phyloP scores from a whole-genome alignment of 192 early-diverging fungal species.

The Podochytrium sp. region DNA sequence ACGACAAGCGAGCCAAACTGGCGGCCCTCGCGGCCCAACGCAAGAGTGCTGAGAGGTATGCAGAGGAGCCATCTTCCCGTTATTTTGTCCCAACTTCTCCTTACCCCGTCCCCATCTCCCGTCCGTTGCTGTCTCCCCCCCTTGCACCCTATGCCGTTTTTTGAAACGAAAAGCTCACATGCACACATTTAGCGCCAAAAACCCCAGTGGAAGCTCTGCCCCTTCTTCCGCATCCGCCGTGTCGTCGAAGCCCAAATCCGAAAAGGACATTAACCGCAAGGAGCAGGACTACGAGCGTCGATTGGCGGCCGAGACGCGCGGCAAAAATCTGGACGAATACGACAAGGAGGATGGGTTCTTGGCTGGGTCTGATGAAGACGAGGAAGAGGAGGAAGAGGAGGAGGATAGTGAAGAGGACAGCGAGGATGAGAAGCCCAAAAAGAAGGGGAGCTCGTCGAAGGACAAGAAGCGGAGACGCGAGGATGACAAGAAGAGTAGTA shows the following conservation, averaged over 20 bases:
- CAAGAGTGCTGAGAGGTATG: slow-evolving; percentile 25
- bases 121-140: no score
- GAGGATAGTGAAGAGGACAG: slow-evolving; percentile 14
- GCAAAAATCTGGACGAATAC: slow-evolving; percentile 41
- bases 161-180: background rate
- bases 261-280: slow-evolving; percentile 18
- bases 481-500: slow-evolving; percentile 36
- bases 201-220: background rate
- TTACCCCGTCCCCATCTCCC: no score
- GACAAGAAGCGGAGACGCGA: background rate
- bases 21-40: slow-evolving; percentile 40
- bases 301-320: slow-evolving; percentile 20
- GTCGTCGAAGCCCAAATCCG: slow-evolving; percentile 7
- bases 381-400: slow-evolving; percentile 33
- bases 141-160: no score
- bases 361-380: slow-evolving; percentile 37
- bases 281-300: slow-evolving; percentile 20
- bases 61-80: no score
- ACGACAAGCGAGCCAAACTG: slow-evolving; percentile 36
- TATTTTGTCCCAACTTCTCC: no score
- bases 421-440: slow-evolving; percentile 27
- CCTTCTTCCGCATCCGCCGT: background rate
- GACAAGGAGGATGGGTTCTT: slow-evolving; percentile 42
- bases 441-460: slow-evolving; percentile 7
- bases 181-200: background rate